Conservation (phyloP, 768 basidiomycete species). For the Tremella mesenterica region DNA sequence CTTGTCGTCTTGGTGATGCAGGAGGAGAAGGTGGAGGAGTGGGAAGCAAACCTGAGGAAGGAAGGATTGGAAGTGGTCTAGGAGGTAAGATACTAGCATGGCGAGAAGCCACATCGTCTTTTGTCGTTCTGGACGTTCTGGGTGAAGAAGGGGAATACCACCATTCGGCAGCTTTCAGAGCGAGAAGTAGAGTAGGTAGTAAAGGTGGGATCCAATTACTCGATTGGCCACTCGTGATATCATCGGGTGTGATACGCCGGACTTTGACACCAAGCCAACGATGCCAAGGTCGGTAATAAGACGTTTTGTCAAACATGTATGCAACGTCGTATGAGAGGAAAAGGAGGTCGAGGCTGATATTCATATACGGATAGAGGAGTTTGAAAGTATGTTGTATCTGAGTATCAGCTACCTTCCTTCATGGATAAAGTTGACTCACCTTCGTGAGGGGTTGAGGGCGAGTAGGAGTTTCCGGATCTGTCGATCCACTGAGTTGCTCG, state of each 20-base stretch:
- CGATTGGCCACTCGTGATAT: slow-evolving; percentile 5
- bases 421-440: slow-evolving; percentile 9
- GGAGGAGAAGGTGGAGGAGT: slow-evolving; percentile 19
- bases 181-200: slow-evolving; percentile 83
- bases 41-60: slow-evolving; percentile 35
- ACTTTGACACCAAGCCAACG: slow-evolving; percentile 74
- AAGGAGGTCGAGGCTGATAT: slow-evolving; percentile 69
- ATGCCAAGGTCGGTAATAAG: slow-evolving; percentile 86
- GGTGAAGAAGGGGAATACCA: slow-evolving; percentile 95
- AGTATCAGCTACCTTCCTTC: background rate
- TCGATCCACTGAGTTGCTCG: slow-evolving; percentile 77
- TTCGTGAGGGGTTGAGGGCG: slow-evolving; percentile 3
- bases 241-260: slow-evolving; percentile 49
- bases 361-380: slow-evolving; percentile 69
- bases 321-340: slow-evolving; percentile 73
- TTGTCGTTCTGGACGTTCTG: slow-evolving; percentile 55
- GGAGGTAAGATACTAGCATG: slow-evolving; percentile 63
- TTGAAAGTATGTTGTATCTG: slow-evolving; percentile 54
- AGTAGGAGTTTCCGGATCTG: slow-evolving; percentile 56
- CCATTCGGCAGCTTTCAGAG: slow-evolving; percentile 95
- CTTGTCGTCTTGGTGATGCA: slow-evolving; percentile 1
- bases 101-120: slow-evolving; percentile 48
- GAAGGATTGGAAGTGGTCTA: slow-evolving; percentile 63
- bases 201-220: slow-evolving; percentile 15
- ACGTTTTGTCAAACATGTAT: slow-evolving; percentile 79